Evolutionary conservation across 2,329 filamentous ascomycete species (phyloP).

Genomic region (Cordyceps javanica): DNA sequence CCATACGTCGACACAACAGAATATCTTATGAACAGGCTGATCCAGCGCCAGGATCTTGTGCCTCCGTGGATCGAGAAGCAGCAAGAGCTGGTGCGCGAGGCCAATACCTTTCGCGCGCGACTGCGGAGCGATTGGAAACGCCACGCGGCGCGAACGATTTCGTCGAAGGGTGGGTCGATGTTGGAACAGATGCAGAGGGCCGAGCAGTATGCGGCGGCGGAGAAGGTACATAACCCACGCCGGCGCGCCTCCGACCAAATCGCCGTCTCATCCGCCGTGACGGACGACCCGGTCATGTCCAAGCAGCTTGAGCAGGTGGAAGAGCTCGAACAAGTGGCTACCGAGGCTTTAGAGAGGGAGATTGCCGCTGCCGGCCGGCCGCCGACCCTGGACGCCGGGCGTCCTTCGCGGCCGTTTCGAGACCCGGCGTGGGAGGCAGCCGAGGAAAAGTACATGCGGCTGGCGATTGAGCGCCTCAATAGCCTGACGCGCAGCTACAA

Average conservation of each 20-base stretch:
- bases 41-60: constrained; percentile 89
- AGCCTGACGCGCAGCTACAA: constrained; percentile 81
- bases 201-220: constrained; percentile 67
- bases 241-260: constrained; percentile 36
- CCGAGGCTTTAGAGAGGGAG: constrained; percentile 12
- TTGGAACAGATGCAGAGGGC: constrained; percentile 67
- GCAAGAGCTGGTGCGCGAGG: constrained; percentile 71
- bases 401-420: constrained; percentile 60
- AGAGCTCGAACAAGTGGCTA: constrained; percentile 13
- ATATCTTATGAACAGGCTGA: constrained; percentile 98
- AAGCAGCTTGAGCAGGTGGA: constrained; percentile 33
- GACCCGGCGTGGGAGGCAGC: constrained; percentile 69
- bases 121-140: constrained; percentile 78
- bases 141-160: constrained; percentile 72
- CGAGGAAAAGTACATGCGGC: constrained; percentile 68
- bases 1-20: constrained; percentile 95
- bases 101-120: constrained; percentile 64
- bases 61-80: constrained; percentile 99
- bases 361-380: constrained; percentile 9
- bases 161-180: constrained; percentile 68
- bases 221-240: constrained; percentile 58
- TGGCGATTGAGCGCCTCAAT: constrained; percentile 76
- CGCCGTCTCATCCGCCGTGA: constrained; percentile 39
- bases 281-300: constrained; percentile 43
- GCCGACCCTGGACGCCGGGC: constrained; percentile 14